Conservation (phyloP, 2,329 filamentous ascomycete genomes). For the Talaromyces sp. region DNA sequence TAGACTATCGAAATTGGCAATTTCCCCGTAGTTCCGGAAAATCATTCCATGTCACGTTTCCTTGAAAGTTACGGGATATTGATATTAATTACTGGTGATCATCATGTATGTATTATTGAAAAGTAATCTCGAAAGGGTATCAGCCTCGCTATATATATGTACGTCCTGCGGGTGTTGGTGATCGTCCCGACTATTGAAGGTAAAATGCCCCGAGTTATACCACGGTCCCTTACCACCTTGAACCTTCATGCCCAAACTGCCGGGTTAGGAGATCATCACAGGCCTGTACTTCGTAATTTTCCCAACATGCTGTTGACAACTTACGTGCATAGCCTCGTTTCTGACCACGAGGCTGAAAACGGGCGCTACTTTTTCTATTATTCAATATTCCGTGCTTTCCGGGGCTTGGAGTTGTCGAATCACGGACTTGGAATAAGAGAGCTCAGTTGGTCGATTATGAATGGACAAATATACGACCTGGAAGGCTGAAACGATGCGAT, state of each 20-base stretch:
- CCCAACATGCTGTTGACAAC: background rate
- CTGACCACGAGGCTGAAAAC: background rate
- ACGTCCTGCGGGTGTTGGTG: background rate
- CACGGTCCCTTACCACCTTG: background rate
- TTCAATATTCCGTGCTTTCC: background rate
- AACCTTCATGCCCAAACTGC: background rate
- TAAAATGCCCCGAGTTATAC: background rate
- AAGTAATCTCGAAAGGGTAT: background rate
- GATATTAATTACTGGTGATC: background rate
- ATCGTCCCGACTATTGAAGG: background rate
- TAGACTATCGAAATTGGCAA: constrained; percentile 4
- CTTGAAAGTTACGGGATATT: background rate
- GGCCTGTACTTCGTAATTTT: background rate
- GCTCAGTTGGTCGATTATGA: background rate
- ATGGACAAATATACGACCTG: background rate
- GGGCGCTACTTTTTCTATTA: background rate
- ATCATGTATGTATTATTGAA: background rate
- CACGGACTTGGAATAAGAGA: background rate
- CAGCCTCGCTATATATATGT: background rate
- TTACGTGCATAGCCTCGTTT: background rate
- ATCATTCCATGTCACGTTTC: background rate
- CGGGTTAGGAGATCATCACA: background rate
- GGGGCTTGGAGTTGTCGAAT: background rate
- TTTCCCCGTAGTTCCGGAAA: background rate
- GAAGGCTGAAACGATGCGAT: background rate